Evolutionary conservation across 352 stramenopile species (phyloP).

Genomic region (Phytophthora meadii): DNA sequence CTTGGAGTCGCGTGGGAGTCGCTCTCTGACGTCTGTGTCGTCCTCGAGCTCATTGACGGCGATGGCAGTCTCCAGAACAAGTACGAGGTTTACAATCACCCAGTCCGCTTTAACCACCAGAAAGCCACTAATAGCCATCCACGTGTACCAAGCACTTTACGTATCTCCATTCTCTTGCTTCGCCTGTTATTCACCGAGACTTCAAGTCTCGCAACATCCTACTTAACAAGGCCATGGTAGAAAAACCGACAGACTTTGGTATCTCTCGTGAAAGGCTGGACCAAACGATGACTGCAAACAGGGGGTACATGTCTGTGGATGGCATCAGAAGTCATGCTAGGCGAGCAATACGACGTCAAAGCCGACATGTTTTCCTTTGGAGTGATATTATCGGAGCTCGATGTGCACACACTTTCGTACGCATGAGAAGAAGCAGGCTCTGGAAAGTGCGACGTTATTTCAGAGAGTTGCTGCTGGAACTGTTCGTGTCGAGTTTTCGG

Average conservation of each 20-base stretch:
- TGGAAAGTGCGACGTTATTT: not conserved
- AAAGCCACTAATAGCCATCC: not conserved
- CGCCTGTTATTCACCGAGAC: slow-evolving; percentile 29
- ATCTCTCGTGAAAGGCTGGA: slow-evolving; percentile 20
- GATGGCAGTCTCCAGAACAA: slow-evolving; percentile 37
- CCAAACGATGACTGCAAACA: slow-evolving; percentile 22
- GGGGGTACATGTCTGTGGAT: slow-evolving; percentile 17
- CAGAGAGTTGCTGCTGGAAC: slow-evolving; percentile 23
- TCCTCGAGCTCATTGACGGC: slow-evolving; percentile 56
- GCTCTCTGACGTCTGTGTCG: slow-evolving; percentile 33
- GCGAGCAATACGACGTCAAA: not conserved
- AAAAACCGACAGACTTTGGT: slow-evolving; percentile 44
- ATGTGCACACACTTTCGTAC: too few species aligned
- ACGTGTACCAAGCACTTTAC: slow-evolving; percentile 2
- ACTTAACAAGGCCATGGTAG: slow-evolving; percentile 3
- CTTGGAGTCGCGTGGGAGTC: slow-evolving; percentile 57
- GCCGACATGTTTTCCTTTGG: slow-evolving; percentile 4
- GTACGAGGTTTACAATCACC: slow-evolving; percentile 16
- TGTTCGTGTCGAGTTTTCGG: slow-evolving; percentile 33
- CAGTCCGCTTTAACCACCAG: slow-evolving; percentile 5
- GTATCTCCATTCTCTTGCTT: slow-evolving; percentile 20
- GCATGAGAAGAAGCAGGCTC: not conserved
- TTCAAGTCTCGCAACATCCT: slow-evolving; percentile 29
- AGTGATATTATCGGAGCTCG: too few species aligned
- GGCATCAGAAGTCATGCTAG: slow-evolving; percentile 1